Conservation (phyloP, 768 basidiomycete species). For the Phlebiopsis flavidoalba region DNA sequence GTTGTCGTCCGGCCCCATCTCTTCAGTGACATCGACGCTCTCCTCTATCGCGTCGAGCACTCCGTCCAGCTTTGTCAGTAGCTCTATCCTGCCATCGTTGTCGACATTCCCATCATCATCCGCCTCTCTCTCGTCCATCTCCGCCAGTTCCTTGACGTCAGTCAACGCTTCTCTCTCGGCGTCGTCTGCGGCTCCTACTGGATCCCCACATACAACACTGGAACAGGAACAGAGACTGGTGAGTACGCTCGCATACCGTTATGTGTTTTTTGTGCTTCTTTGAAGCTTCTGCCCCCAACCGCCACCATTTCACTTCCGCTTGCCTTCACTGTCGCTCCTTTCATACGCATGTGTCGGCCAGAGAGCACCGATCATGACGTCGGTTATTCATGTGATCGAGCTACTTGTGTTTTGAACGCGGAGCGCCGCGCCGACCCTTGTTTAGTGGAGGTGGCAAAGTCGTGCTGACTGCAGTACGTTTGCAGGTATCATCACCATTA, state of each 20-base stretch:
- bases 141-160: background rate
- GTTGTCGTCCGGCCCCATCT: background rate
- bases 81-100: constrained; percentile 4
- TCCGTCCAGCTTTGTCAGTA: background rate
- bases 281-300: background rate
- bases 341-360: background rate
- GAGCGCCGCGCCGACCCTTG: background rate
- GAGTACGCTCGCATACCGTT: constrained; percentile 7
- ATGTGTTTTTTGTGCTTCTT: background rate
- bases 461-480: constrained; percentile 1
- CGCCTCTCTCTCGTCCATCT: background rate
- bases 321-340: background rate
- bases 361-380: background rate
- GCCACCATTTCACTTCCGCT: background rate
- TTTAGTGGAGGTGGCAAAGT: background rate
- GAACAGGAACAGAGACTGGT: constrained; percentile 22
- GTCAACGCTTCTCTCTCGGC: constrained; percentile 2
- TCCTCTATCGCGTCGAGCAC: background rate
- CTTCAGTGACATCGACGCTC: background rate
- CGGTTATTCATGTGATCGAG: background rate
- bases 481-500: constrained; percentile 24
- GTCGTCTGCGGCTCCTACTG: constrained; percentile 5
- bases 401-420: background rate
- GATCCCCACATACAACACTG: constrained; percentile 16
- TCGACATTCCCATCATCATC: constrained; percentile 5